Conservation (phyloP, 1,139 yeast genomes). For the Suhomyces yuchorum region DNA sequence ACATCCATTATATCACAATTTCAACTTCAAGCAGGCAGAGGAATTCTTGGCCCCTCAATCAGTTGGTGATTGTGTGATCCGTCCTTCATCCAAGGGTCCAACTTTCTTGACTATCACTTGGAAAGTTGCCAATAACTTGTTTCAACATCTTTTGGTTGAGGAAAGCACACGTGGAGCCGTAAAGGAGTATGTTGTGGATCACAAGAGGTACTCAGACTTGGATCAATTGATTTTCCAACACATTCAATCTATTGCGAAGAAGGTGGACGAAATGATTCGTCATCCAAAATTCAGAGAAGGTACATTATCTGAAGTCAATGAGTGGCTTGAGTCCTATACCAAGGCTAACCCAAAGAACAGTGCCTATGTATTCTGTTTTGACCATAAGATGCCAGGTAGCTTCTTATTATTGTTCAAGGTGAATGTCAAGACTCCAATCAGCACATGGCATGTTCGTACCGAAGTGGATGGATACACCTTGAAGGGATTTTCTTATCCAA, state of each 20-base stretch:
- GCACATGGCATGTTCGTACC: constrained; percentile 88
- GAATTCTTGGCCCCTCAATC: constrained; percentile 85
- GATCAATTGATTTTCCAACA: constrained; percentile 93
- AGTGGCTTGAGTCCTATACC: constrained; percentile 87
- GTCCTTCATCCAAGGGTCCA: constrained; percentile 91
- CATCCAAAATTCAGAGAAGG: constrained; percentile 91
- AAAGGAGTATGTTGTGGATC: constrained; percentile 67
- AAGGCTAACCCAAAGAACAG: constrained; percentile 90
- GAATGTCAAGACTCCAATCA: constrained; percentile 68
- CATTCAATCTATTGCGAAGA: constrained; percentile 79
- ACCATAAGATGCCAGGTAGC: constrained; percentile 91
- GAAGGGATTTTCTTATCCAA: constrained; percentile 80
- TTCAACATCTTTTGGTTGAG: constrained; percentile 86
- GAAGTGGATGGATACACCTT: constrained; percentile 84
- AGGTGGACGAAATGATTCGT: constrained; percentile 80
- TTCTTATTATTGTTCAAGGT: constrained; percentile 81
- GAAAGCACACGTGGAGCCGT: constrained; percentile 65
- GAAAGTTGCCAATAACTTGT: constrained; percentile 90
- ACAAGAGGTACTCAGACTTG: constrained; percentile 73
- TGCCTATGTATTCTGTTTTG: constrained; percentile 88
- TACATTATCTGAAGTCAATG: constrained; percentile 74
- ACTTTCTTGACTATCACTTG: constrained; percentile 92
- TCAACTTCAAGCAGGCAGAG: constrained; percentile 87
- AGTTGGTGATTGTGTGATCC: constrained; percentile 89
- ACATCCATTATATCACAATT: constrained; percentile 87